Conservation (phyloP, 306 rosid genomes). For the Dalbergia oliveri region DNA sequence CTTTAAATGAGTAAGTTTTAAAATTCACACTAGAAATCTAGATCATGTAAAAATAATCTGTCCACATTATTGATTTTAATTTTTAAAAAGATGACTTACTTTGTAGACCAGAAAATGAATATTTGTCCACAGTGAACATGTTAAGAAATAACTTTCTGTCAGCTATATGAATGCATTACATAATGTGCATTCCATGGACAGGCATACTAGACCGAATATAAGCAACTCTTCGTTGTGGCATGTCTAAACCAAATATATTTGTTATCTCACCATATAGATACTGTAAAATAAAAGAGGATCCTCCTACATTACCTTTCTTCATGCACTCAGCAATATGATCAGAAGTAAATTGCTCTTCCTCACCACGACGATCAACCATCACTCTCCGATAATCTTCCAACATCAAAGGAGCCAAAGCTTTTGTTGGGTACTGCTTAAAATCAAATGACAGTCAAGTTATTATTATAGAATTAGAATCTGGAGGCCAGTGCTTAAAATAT, state of each 20-base stretch:
- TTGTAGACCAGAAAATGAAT: conserved; percentile 6
- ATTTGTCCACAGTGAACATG: not conserved
- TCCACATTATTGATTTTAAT: not conserved
- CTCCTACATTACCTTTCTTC: conserved; percentile 75
- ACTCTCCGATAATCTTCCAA: conserved; percentile 88
- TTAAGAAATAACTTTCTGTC: conserved; percentile 7
- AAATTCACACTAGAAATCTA: conserved; percentile 16
- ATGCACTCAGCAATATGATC: conserved; percentile 78
- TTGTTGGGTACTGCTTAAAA: conserved; percentile 85
- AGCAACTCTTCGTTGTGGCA: not conserved
- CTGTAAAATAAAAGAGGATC: conserved; percentile 7
- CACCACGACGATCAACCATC: conserved; percentile 94
- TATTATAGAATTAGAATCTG: conserved; percentile 7
- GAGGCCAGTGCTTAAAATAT: conserved; percentile 26
- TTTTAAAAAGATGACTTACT: not conserved
- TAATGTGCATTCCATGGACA: conserved; percentile 8
- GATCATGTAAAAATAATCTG: conserved; percentile 8
- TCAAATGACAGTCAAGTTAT: conserved; percentile 32
- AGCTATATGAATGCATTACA: conserved; percentile 1
- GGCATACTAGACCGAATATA: conserved; percentile 1
- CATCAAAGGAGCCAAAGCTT: conserved; percentile 92
- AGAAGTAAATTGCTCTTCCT: conserved; percentile 80
- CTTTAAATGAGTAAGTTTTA: not conserved
- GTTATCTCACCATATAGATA: conserved; percentile 14
- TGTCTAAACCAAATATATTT: conserved; percentile 16